Evolutionary conservation across 2,329 filamentous ascomycete genomes (phyloP).

Genomic region (Hypoxylon sp.): DNA sequence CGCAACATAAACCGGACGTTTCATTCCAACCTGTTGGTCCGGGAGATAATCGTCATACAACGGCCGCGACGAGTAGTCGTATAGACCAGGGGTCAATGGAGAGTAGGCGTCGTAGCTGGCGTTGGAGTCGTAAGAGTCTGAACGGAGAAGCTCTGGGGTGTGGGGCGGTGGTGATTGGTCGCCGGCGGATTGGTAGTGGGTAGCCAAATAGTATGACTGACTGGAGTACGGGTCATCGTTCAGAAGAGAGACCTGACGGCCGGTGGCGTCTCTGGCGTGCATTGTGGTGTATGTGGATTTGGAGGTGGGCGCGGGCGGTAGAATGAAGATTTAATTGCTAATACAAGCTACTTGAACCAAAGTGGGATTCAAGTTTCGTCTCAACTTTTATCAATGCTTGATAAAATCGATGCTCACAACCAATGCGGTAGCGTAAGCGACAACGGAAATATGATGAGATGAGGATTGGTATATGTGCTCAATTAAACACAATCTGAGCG

Average conservation of each 20-base stretch:
- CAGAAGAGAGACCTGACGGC: constrained; percentile 66
- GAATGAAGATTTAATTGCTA: constrained; percentile 24
- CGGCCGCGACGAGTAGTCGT: constrained; percentile 51
- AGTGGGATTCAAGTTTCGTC: constrained; percentile 16
- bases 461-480: constrained; percentile 13
- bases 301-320: constrained; percentile 9
- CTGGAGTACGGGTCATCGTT: constrained; percentile 59
- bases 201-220: constrained; percentile 48
- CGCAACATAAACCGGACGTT: constrained; percentile 54
- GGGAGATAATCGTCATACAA: constrained; percentile 50
- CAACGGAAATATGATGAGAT: constrained; percentile 5
- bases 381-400: constrained; percentile 16
- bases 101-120: constrained; percentile 63
- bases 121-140: constrained; percentile 69
- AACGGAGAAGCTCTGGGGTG: constrained; percentile 66
- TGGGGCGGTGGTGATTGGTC: constrained; percentile 58
- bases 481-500: constrained; percentile 21
- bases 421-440: no score
- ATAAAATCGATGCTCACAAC: constrained; percentile 18
- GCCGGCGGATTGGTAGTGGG: constrained; percentile 49
- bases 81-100: constrained; percentile 63
- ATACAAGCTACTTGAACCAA: constrained; percentile 15
- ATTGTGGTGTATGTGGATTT: constrained; percentile 51
- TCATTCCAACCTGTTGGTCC: constrained; percentile 47
- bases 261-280: constrained; percentile 64